Evolutionary conservation across 1,284 basidiomycete species (phyloP).

Genomic region (Ceratobasidium papillatum): DNA sequence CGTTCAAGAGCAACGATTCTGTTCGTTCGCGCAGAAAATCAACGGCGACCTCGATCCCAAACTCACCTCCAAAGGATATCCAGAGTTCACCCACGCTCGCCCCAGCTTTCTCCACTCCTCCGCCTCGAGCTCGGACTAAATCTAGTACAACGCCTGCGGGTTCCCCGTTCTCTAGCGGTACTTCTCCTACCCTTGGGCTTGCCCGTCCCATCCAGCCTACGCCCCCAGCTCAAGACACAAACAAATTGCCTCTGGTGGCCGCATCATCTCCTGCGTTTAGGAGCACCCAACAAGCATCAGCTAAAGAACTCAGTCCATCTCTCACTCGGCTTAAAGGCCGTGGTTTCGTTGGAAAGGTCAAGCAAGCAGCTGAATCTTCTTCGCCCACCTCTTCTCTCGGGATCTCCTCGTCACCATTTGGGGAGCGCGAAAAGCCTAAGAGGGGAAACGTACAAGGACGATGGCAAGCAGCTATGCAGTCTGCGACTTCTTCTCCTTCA

Average conservation of each 20-base stretch:
- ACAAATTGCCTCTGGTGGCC: conserved; percentile 51
- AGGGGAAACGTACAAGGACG: conserved; percentile 68
- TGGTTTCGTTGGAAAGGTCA: conserved; percentile 79
- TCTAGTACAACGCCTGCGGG: conserved; percentile 25
- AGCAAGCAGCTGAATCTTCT: conserved; percentile 58
- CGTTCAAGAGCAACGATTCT: neutral
- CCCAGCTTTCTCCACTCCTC: conserved; percentile 49
- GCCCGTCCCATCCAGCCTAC: conserved; percentile 65
- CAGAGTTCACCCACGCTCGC: conserved; percentile 47
- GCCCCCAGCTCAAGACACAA: conserved; percentile 47
- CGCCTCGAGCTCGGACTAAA: conserved; percentile 50
- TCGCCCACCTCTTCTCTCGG: conserved; percentile 14
- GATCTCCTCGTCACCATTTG: conserved; percentile 28
- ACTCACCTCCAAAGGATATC: conserved; percentile 46
- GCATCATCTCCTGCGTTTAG: conserved; percentile 67
- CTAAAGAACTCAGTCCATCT: conserved; percentile 79
- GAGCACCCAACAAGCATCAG: conserved; percentile 54
- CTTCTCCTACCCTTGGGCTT: conserved; percentile 58
- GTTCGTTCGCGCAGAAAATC: conserved; percentile 29
- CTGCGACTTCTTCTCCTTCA: conserved; percentile 8
- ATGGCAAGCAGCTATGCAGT: conserved; percentile 59
- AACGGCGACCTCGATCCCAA: conserved; percentile 48
- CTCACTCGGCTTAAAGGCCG: conserved; percentile 81
- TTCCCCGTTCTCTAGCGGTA: conserved; percentile 33
- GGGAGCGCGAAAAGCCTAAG: conserved; percentile 45